Conservation (phyloP, 140 eudicot genomes). For the Cichorium intybus region DNA sequence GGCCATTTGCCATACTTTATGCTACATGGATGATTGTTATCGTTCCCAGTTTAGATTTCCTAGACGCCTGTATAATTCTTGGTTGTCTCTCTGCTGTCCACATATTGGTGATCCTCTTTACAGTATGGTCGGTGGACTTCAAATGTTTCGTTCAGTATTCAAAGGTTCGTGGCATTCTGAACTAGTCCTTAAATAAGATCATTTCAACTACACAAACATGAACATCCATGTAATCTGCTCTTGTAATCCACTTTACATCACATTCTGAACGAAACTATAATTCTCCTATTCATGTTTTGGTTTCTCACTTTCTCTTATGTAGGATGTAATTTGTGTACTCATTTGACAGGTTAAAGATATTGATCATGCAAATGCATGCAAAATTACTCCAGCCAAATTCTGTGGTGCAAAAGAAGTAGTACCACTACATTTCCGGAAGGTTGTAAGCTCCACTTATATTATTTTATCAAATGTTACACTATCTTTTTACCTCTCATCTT, state of each 20-base stretch:
- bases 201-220: neutral
- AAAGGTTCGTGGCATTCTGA: slow-evolving; percentile 50
- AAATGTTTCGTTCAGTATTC: slow-evolving; percentile 73
- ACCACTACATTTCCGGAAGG: slow-evolving; percentile 81
- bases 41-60: slow-evolving; percentile 65
- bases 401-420: slow-evolving; percentile 93
- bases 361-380: slow-evolving; percentile 81
- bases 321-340: neutral
- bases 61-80: slow-evolving; percentile 60
- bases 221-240: neutral
- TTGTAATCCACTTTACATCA: neutral
- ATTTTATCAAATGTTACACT: neutral
- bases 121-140: slow-evolving; percentile 96
- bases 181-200: neutral
- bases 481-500: slow-evolving; percentile 8
- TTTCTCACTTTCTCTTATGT: neutral
- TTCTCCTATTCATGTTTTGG: neutral
- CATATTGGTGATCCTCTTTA: slow-evolving; percentile 70
- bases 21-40: slow-evolving; percentile 54
- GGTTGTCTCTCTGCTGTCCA: slow-evolving; percentile 56
- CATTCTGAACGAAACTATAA: neutral
- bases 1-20: slow-evolving; percentile 76
- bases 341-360: slow-evolving; percentile 74
- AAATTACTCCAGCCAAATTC: slow-evolving; percentile 91
- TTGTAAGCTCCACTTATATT: slow-evolving; percentile 23